These are phyloP conservation scores for Xylaria nigripes DNA, from an alignment of 495 filamentous ascomycete species.

Conservation along the genomic window DNA sequence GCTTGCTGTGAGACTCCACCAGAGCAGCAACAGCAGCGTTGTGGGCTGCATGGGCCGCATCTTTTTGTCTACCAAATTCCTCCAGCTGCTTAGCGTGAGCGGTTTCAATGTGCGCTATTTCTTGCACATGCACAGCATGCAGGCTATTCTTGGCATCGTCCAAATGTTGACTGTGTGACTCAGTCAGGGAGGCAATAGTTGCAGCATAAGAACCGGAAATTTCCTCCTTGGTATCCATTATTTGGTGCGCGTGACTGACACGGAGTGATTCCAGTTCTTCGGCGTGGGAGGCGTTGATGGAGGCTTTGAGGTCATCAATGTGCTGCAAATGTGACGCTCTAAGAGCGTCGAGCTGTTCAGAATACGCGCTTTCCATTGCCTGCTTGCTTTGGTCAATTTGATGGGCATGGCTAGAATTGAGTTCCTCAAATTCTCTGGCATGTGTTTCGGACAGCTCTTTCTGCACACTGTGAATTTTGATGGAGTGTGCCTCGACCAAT, in stretches of 20 bases:
- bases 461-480: slow-evolving; percentile 29
- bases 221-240: slow-evolving; percentile 31
- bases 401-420: slow-evolving; percentile 33
- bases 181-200: slow-evolving; percentile 1
- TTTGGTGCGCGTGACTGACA: slow-evolving; percentile 29
- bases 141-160: slow-evolving; percentile 19
- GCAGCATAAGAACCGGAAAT: slow-evolving; percentile 17
- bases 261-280: slow-evolving; percentile 31
- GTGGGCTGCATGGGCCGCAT: slow-evolving; percentile 17
- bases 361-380: slow-evolving; percentile 21
- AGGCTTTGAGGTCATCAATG: slow-evolving; percentile 25
- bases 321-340: slow-evolving; percentile 29
- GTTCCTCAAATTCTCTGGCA: slow-evolving; percentile 37
- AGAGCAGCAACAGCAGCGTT: slow-evolving; percentile 7
- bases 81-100: slow-evolving; percentile 32
- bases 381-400: slow-evolving; percentile 28
- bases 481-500: slow-evolving; percentile 17
- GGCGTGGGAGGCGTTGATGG: slow-evolving; percentile 18
- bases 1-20: neutral
- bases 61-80: slow-evolving; percentile 28
- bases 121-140: slow-evolving; percentile 23
- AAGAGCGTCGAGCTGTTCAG: slow-evolving; percentile 30
- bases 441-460: slow-evolving; percentile 37
- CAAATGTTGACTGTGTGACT: slow-evolving; percentile 3
- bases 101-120: slow-evolving; percentile 31